phyloP scores from a whole-genome alignment of 352 stramenopile species.

The Pythium brassicae region DNA sequence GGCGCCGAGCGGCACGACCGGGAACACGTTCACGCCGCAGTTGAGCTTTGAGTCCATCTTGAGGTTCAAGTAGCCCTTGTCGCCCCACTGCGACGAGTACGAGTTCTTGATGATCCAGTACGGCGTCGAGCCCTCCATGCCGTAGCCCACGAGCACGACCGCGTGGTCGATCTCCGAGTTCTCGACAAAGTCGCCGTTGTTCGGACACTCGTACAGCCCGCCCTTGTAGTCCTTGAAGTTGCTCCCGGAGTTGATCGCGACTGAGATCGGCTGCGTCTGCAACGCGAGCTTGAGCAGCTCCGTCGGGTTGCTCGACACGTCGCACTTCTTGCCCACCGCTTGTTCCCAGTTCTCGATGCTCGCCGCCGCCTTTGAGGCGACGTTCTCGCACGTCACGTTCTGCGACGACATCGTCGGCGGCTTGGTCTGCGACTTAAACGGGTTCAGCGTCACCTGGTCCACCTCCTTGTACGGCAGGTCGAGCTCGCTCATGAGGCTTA shows the following conservation, averaged over 20 bases:
- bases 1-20: constrained; percentile 57
- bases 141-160: constrained; percentile 73
- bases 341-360: constrained; percentile 69
- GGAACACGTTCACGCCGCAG: constrained; percentile 73
- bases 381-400: constrained; percentile 40
- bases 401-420: constrained; percentile 3
- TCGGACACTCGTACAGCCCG: constrained; percentile 66
- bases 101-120: constrained; percentile 87
- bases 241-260: constrained; percentile 72
- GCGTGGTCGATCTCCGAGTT: constrained; percentile 68
- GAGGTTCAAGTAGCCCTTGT: constrained; percentile 62
- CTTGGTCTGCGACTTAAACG: constrained; percentile 16
- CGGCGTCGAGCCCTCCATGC: constrained; percentile 28
- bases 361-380: constrained; percentile 35
- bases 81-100: constrained; percentile 66
- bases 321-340: constrained; percentile 53
- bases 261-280: constrained; percentile 67
- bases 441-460: constrained; percentile 24
- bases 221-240: constrained; percentile 80
- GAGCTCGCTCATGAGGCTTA: constrained; percentile 55
- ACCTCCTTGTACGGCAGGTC: constrained; percentile 62
- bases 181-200: constrained; percentile 62
- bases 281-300: constrained; percentile 65
- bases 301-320: constrained; percentile 40
- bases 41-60: constrained; percentile 73